Percentiles rank a stretch among this genome's conserved stretches.
Evolutionary conservation across 345 rosid genomes (phyloP).

Genomic region (Microcos paniculata): DNA sequence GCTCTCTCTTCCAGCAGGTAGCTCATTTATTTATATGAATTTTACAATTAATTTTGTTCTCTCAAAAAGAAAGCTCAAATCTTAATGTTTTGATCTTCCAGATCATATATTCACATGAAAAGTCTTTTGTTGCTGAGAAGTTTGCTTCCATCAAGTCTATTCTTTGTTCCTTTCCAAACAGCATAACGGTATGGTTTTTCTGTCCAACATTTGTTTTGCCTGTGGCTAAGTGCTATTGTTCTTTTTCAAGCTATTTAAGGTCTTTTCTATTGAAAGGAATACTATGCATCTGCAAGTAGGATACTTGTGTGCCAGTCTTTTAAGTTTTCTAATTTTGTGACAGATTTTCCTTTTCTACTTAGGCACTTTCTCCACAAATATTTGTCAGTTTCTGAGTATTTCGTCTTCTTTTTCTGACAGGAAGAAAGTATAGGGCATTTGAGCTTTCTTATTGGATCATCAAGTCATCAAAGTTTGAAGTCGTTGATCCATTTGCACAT

Average conservation of each 20-base stretch:
- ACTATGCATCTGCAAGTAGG: neutral
- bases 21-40: constrained; percentile 13
- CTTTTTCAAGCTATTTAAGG: neutral
- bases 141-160: constrained; percentile 56
- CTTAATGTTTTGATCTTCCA: constrained; percentile 35
- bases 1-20: constrained; percentile 73
- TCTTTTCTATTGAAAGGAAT: neutral
- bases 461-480: constrained; percentile 63
- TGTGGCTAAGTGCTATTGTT: neutral
- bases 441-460: constrained; percentile 50
- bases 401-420: constrained; percentile 33
- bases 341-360: neutral
- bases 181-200: constrained; percentile 39
- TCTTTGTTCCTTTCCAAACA: constrained; percentile 41
- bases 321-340: neutral
- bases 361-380: neutral
- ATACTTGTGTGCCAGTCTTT: neutral
- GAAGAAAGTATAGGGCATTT: constrained; percentile 39
- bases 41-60: neutral
- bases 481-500: constrained; percentile 41
- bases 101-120: constrained; percentile 69
- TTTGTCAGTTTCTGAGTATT: neutral
- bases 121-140: constrained; percentile 56
- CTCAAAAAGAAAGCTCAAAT: neutral
- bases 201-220: neutral